phyloP scores from a whole-genome alignment of 176 grass and related monocot genomes.

The Phragmites australis region DNA sequence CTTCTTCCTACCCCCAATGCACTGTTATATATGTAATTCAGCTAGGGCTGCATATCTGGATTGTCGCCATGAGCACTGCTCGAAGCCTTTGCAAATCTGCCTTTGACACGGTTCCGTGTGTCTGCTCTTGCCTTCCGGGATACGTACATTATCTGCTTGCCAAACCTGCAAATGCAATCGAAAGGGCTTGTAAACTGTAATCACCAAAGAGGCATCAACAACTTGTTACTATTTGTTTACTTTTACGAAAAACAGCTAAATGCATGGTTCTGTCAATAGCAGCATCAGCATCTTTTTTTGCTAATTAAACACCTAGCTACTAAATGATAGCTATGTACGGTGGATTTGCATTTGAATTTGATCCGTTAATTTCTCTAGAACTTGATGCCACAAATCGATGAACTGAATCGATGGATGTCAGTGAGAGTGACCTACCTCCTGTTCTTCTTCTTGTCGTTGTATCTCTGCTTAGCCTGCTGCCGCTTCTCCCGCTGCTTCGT shows the following conservation, averaged over 20 bases:
- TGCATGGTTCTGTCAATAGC: no score
- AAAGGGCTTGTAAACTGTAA: background rate
- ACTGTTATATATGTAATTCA: no score
- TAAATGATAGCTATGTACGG: no score
- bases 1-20: background rate
- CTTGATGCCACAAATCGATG: no score
- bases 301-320: no score
- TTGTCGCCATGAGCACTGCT: background rate
- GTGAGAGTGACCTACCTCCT: slow-evolving; percentile 17
- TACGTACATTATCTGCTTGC: slow-evolving; percentile 43
- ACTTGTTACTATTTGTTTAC: no score
- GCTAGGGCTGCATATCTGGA: background rate
- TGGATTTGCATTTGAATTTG: no score
- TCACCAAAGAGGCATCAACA: background rate
- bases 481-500: slow-evolving; percentile 22
- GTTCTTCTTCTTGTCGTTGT: slow-evolving; percentile 47
- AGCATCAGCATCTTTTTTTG: no score
- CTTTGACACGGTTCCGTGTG: slow-evolving; percentile 37
- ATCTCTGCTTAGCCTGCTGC: slow-evolving; percentile 37
- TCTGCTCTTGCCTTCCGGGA: slow-evolving; percentile 49
- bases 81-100: slow-evolving; percentile 42
- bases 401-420: no score
- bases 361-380: no score
- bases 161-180: slow-evolving; percentile 19
- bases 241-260: no score